A percentile compares a stretch with the other conserved stretches of the same genome.
Conservation (phyloP, 306 rosid species). For the Gynostemma pentaphyllum region DNA sequence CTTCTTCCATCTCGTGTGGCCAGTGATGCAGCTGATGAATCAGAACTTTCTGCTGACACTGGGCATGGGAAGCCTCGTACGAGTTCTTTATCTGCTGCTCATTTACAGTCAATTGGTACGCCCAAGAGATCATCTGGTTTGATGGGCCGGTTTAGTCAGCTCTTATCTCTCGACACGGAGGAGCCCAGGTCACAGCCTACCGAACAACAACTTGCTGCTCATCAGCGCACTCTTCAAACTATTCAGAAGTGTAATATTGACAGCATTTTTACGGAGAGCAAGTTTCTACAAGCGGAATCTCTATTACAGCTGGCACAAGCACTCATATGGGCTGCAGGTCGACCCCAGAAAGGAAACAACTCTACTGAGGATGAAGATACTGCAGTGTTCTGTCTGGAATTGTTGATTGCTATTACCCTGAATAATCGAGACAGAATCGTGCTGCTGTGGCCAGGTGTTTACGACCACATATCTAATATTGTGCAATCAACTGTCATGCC, state of each 20-base stretch:
- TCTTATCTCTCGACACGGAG: constrained; percentile 91
- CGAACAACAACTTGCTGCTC: constrained; percentile 99
- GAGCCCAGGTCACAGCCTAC: constrained; percentile 98
- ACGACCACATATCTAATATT: constrained; percentile 82
- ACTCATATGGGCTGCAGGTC: constrained; percentile 86
- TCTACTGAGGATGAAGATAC: constrained; percentile 96
- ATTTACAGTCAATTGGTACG: constrained; percentile 68
- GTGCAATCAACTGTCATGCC: constrained; percentile 97
- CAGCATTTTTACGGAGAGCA: constrained; percentile 88
- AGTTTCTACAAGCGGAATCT: constrained; percentile 93
- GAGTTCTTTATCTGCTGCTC: constrained; percentile 73
- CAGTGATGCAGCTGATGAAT: constrained; percentile 88
- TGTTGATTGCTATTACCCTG: constrained; percentile 89
- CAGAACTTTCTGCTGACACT: constrained; percentile 67
- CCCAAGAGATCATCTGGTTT: constrained; percentile 91
- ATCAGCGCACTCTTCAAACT: constrained; percentile 86
- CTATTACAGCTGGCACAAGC: constrained; percentile 86
- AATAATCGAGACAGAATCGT: constrained; percentile 90
- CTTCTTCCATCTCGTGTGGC: constrained; percentile 98
- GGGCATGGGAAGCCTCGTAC: constrained; percentile 64
- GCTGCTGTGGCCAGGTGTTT: constrained; percentile 95
- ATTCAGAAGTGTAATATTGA: constrained; percentile 90
- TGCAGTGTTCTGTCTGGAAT: constrained; percentile 90
- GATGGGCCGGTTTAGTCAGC: constrained; percentile 98
- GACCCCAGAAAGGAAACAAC: constrained; percentile 80